These are phyloP conservation scores for Cladorrhinum samala DNA, from an alignment of 495 filamentous ascomycete genomes.

Conservation along the genomic window DNA sequence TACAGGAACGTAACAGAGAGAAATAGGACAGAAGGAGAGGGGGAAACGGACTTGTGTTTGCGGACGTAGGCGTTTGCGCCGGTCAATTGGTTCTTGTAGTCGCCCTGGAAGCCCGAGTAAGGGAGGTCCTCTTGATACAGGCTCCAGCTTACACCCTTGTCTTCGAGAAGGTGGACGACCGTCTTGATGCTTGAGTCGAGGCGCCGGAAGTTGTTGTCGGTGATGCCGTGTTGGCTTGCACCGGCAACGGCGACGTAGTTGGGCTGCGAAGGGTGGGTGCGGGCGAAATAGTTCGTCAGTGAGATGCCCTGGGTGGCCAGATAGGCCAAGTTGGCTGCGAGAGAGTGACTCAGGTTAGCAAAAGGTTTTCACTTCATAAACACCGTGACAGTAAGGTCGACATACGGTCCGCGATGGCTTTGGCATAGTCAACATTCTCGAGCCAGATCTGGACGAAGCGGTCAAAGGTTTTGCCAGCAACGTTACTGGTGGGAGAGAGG, in stretches of 20 bases:
- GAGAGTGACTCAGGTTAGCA: background rate
- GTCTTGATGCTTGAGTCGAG: constrained; percentile 60
- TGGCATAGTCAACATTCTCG: constrained; percentile 59
- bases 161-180: constrained; percentile 65
- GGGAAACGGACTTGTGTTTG: no score
- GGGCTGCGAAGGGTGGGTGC: constrained; percentile 40
- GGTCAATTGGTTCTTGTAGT: constrained; percentile 44
- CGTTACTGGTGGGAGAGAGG: constrained; percentile 51
- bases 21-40: no score
- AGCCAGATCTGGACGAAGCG: constrained; percentile 64
- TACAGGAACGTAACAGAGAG: no score
- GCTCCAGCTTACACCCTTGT: constrained; percentile 59
- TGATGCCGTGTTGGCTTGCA: constrained; percentile 61
- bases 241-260: constrained; percentile 60
- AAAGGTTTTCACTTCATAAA: no score
- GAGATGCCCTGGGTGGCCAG: constrained; percentile 57
- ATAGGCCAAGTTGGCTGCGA: constrained; percentile 28
- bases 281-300: constrained; percentile 57
- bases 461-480: constrained; percentile 60
- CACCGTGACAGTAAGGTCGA: no score
- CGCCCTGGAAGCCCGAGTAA: constrained; percentile 59
- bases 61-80: constrained; percentile 25
- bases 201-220: constrained; percentile 53
- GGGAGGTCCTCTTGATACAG: constrained; percentile 67
- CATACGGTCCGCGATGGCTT: constrained; percentile 16